Evolutionary conservation across 768 basidiomycete species (phyloP).

Genomic region (Suillus lakei): DNA sequence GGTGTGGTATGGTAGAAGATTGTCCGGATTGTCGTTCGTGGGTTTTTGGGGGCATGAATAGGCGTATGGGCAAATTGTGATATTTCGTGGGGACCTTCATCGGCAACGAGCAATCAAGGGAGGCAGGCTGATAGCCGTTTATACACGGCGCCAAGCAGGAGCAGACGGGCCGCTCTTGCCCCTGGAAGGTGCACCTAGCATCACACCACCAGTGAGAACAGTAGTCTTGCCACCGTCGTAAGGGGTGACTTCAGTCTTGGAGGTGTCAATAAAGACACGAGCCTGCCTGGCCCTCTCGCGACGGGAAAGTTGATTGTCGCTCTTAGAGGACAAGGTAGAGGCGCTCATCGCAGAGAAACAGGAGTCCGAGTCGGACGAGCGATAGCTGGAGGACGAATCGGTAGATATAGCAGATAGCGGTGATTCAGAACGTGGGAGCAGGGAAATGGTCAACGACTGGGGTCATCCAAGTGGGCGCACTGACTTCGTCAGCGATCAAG

Average conservation of each 20-base stretch:
- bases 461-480: slow-evolving; percentile 70
- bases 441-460: slow-evolving; percentile 68
- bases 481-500: slow-evolving; percentile 74
- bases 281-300: slow-evolving; percentile 72
- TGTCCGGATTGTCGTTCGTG: slow-evolving; percentile 35
- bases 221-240: slow-evolving; percentile 91
- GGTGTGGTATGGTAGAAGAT: slow-evolving; percentile 35
- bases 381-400: slow-evolving; percentile 56
- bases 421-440: slow-evolving; percentile 55
- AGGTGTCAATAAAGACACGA: slow-evolving; percentile 72
- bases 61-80: slow-evolving; percentile 23
- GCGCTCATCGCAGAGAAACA: slow-evolving; percentile 71
- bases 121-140: slow-evolving; percentile 21
- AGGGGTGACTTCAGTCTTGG: slow-evolving; percentile 81
- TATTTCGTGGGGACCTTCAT: slow-evolving; percentile 9
- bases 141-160: slow-evolving; percentile 60
- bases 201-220: slow-evolving; percentile 85
- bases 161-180: slow-evolving; percentile 30
- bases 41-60: slow-evolving; percentile 24
- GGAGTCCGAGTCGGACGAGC: slow-evolving; percentile 75
- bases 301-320: slow-evolving; percentile 59
- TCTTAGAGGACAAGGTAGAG: slow-evolving; percentile 50
- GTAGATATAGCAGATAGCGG: slow-evolving; percentile 61
- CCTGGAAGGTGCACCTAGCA: slow-evolving; percentile 64
- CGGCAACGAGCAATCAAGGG: neutral